phyloP scores from a whole-genome alignment of 2,329 filamentous ascomycete species.

The Gliomastix tumulicola region DNA sequence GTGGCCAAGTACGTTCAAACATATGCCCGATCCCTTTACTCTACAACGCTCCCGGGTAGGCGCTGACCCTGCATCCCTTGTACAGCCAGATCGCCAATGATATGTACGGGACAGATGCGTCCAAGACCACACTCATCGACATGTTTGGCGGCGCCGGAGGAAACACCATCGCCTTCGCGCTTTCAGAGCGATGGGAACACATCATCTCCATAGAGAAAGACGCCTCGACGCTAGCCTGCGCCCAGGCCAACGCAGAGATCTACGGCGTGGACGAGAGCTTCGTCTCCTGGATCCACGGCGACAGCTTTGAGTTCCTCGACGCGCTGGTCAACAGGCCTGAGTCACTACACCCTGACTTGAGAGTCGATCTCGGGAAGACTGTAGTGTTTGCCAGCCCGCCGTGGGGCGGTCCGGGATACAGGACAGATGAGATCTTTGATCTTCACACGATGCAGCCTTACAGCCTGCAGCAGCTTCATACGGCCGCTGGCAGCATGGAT shows the following conservation, averaged over 20 bases:
- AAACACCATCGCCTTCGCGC: slow-evolving; percentile 91
- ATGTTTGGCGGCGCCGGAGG: slow-evolving; percentile 88
- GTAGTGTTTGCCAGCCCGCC: slow-evolving; percentile 52
- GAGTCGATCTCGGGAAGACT: slow-evolving; percentile 31
- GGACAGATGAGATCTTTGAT: slow-evolving; percentile 66
- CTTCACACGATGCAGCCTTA: slow-evolving; percentile 86
- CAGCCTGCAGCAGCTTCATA: slow-evolving; percentile 55
- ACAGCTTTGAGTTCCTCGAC: slow-evolving; percentile 74
- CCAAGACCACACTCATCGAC: slow-evolving; percentile 68
- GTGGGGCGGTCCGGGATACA: slow-evolving; percentile 53
- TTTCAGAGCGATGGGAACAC: slow-evolving; percentile 68
- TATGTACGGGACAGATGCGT: slow-evolving; percentile 47
- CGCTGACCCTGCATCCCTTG: slow-evolving; percentile 10
- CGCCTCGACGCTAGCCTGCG: slow-evolving; percentile 72
- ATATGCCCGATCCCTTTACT: too few relatives aligned
- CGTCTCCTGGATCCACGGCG: slow-evolving; percentile 81
- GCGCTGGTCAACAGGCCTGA: slow-evolving; percentile 26
- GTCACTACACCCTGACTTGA: slow-evolving; percentile 28
- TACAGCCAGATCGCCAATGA: slow-evolving; percentile 68
- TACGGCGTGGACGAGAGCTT: slow-evolving; percentile 67
- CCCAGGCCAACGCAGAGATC: slow-evolving; percentile 82
- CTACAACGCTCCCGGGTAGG: too few relatives aligned
- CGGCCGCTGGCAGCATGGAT: slow-evolving; percentile 51
- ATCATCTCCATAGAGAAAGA: slow-evolving; percentile 89
- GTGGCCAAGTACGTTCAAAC: slow-evolving; percentile 64